phyloP scores from a whole-genome alignment of 225 moss, liverwort and hornwort species.

The Marchantia polymorpha region DNA sequence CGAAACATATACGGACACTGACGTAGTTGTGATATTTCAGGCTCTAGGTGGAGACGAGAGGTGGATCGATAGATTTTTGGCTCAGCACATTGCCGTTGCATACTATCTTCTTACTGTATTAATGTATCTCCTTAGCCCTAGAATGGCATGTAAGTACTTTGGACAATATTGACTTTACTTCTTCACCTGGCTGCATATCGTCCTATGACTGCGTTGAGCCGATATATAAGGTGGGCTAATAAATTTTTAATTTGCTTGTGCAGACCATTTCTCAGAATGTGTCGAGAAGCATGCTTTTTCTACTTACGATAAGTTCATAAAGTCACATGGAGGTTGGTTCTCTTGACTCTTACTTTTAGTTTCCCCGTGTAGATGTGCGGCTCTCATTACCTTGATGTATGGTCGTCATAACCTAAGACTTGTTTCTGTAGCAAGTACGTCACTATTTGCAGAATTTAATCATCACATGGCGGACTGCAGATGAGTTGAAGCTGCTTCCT shows the following conservation, averaged over 20 bases:
- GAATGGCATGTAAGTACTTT: constrained; percentile 75
- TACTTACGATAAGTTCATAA: constrained; percentile 81
- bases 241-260: not conserved
- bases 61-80: constrained; percentile 82
- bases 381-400: not conserved
- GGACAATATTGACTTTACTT: not conserved
- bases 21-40: constrained; percentile 19
- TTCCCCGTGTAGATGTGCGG: not conserved
- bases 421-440: not conserved
- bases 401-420: not conserved
- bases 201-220: not conserved
- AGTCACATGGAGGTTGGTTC: constrained; percentile 56
- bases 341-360: not conserved
- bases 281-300: constrained; percentile 87
- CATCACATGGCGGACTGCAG: constrained; percentile 24
- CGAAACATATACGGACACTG: not conserved
- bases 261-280: constrained; percentile 85
- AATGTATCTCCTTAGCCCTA: constrained; percentile 87
- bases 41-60: constrained; percentile 84
- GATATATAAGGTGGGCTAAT: not conserved
- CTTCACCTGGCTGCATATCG: not conserved
- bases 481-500: constrained; percentile 64
- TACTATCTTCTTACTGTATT: constrained; percentile 77
- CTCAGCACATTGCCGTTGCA: constrained; percentile 80
- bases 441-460: not conserved